phyloP scores from a whole-genome alignment of 1,139 yeast species.

The Hyphopichia buzzinii region DNA sequence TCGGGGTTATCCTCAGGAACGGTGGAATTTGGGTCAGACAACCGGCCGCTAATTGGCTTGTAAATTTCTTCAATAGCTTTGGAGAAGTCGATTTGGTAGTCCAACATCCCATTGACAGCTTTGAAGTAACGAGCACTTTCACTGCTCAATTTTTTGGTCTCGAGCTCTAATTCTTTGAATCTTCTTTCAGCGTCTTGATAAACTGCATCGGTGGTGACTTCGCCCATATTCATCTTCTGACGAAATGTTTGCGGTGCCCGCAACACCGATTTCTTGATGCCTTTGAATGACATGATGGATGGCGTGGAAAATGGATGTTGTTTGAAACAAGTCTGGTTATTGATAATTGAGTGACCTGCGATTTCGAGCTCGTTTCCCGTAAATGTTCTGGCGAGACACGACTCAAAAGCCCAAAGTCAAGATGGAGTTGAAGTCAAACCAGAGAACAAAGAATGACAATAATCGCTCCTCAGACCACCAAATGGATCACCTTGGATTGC shows the following conservation, averaged over 20 bases:
- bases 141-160: conserved; percentile 84
- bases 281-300: conserved; percentile 80
- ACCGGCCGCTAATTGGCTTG: conserved; percentile 90
- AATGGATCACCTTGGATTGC: too few species aligned
- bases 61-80: conserved; percentile 93
- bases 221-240: conserved; percentile 83
- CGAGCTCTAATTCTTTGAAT: conserved; percentile 85
- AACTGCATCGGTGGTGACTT: conserved; percentile 79
- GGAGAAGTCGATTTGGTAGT: conserved; percentile 89
- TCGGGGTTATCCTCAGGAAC: conserved; percentile 93
- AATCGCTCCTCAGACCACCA: too few species aligned
- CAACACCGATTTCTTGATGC: conserved; percentile 79
- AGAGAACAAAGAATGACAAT: too few species aligned
- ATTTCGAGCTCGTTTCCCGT: too few species aligned
- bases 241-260: conserved; percentile 84
- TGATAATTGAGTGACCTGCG: too few species aligned
- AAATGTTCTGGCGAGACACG: too few species aligned
- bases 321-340: too few species aligned
- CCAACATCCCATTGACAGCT: conserved; percentile 92
- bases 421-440: too few species aligned
- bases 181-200: conserved; percentile 94
- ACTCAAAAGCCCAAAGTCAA: too few species aligned
- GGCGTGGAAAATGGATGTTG: too few species aligned
- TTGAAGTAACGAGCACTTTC: conserved; percentile 86
- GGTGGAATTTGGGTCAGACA: conserved; percentile 83